Evolutionary conservation across 331 rosid genomes (phyloP).

Genomic region (Acacia concinna): DNA sequence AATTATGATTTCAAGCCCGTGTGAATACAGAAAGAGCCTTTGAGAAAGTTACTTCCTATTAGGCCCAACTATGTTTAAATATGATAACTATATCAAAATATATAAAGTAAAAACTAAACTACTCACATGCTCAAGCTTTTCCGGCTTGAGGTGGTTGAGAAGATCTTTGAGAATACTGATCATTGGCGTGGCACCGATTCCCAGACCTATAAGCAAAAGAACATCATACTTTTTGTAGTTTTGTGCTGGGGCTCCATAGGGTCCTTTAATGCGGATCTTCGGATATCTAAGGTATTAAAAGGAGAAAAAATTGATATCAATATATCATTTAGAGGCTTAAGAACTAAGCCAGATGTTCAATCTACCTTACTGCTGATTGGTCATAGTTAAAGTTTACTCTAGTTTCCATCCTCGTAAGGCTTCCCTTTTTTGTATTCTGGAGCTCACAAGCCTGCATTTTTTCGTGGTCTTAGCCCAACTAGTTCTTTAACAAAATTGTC

Average conservation of each 20-base stretch:
- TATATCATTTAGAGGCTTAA: background rate
- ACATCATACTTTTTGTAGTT: conserved; percentile 66
- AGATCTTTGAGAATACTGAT: conserved; percentile 82
- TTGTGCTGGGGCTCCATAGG: conserved; percentile 96
- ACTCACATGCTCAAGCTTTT: conserved; percentile 41
- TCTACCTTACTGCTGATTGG: conserved; percentile 42
- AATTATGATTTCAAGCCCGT: too few species aligned
- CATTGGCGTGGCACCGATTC: conserved; percentile 97
- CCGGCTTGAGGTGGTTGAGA: conserved; percentile 51
- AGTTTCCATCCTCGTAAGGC: conserved; percentile 66
- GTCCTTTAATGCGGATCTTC: conserved; percentile 80
- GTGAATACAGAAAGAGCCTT: too few species aligned
- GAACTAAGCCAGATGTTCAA: conserved; percentile 8
- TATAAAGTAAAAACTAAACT: background rate
- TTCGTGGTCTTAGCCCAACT: conserved; percentile 24
- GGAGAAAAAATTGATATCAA: background rate
- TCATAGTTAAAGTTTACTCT: conserved; percentile 32
- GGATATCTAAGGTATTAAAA: conserved; percentile 49
- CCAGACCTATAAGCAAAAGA: conserved; percentile 81
- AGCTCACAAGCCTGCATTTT: conserved; percentile 60
- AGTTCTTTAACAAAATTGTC: background rate
- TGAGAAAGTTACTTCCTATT: background rate
- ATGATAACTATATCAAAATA: too few species aligned
- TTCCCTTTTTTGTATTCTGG: conserved; percentile 52
- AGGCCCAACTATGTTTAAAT: too few species aligned